A percentile compares a stretch with the other conserved stretches of the same genome.
Conservation (phyloP, 805 yeast species). For the Kodamaea restingae region DNA sequence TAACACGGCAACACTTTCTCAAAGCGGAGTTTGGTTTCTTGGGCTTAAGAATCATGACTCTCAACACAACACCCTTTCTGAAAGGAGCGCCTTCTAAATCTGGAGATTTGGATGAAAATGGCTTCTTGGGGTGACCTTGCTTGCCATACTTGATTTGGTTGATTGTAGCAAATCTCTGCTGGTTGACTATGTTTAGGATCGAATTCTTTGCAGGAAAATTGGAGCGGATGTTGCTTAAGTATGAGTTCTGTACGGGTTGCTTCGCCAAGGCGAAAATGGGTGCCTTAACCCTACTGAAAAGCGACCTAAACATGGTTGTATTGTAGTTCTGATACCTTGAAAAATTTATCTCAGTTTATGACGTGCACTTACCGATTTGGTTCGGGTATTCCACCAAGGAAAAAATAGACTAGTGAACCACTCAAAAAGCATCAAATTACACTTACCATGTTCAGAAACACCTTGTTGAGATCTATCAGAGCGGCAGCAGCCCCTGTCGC, state of each 20-base stretch:
- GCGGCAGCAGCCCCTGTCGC: conserved; percentile 17
- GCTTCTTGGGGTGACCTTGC: conserved; percentile 46
- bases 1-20: conserved; percentile 93
- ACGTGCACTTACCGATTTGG: background rate
- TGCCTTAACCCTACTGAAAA: conserved; percentile 10
- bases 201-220: conserved; percentile 14
- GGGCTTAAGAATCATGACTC: conserved; percentile 94
- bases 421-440: conserved; percentile 2
- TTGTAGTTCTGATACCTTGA: background rate
- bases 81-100: conserved; percentile 82
- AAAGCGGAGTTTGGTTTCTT: conserved; percentile 98
- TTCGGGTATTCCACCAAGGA: background rate
- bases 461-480: conserved; percentile 25
- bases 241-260: conserved; percentile 9
- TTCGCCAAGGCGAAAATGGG: background rate
- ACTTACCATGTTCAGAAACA: conserved; percentile 29
- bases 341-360: background rate
- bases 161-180: conserved; percentile 61
- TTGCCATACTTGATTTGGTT: conserved; percentile 74
- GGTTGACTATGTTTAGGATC: conserved; percentile 16
- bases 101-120: conserved; percentile 61
- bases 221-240: conserved; percentile 13
- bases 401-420: background rate
- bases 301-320: conserved; percentile 18
- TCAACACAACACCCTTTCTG: conserved; percentile 85